Conservation (phyloP, 192 early-diverging fungal species). For the Coemansia sp. region DNA sequence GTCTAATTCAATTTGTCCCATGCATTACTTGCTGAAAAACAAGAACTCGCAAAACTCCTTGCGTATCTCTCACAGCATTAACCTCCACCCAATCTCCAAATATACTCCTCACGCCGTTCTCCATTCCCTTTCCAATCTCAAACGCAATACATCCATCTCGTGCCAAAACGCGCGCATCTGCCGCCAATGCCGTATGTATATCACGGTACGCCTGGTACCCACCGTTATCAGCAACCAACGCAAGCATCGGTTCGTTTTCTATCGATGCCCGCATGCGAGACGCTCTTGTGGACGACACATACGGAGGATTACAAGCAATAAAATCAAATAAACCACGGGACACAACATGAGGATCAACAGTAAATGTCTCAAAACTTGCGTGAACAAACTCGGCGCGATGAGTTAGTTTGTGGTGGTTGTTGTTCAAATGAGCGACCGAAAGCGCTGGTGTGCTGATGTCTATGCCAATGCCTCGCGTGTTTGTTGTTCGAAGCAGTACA, state of each 20-base stretch:
- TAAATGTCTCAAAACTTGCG: conserved; percentile 52
- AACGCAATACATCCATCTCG: conserved; percentile 43
- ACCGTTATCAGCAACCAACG: conserved; percentile 60
- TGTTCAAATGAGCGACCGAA: conserved; percentile 55
- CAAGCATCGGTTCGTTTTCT: conserved; percentile 61
- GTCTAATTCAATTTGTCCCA: too few relatives aligned
- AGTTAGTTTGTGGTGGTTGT: conserved; percentile 25
- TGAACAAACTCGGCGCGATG: conserved; percentile 34
- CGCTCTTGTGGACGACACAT: conserved; percentile 51
- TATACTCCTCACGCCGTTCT: conserved; percentile 49
- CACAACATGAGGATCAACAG: conserved; percentile 13
- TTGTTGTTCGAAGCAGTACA: conserved; percentile 35
- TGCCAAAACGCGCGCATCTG: conserved; percentile 26
- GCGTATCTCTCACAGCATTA: conserved; percentile 41
- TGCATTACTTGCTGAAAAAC: conserved; percentile 34
- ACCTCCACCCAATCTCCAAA: conserved; percentile 52
- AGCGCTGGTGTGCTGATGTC: conserved; percentile 62
- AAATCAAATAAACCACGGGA: conserved; percentile 53
- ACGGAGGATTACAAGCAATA: conserved; percentile 74
- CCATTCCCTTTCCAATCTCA: conserved; percentile 65
- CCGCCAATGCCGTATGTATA: conserved; percentile 33
- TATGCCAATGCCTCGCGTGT: conserved; percentile 58
- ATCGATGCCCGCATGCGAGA: conserved; percentile 36
- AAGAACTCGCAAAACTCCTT: conserved; percentile 60
- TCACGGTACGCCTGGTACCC: conserved; percentile 63